phyloP scores from a whole-genome alignment of 495 filamentous ascomycete genomes.

The Neurospora sp. region DNA sequence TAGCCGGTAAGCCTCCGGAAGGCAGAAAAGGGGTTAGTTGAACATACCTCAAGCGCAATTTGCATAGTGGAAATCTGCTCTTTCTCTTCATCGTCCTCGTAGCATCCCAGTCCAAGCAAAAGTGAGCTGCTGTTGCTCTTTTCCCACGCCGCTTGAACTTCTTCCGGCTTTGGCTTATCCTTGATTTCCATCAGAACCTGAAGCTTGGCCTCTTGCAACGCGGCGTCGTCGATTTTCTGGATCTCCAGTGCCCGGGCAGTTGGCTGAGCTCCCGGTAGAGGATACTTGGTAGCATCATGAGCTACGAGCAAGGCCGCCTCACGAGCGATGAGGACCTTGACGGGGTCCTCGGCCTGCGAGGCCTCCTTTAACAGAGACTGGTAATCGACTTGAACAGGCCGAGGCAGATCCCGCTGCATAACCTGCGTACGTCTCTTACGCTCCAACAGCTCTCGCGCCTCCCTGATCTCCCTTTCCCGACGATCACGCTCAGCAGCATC shows the following conservation, averaged over 20 bases:
- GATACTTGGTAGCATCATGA: conserved; percentile 68
- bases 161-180: conserved; percentile 44
- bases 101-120: conserved; percentile 68
- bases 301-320: conserved; percentile 74
- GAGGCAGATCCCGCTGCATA: conserved; percentile 72
- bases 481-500: conserved; percentile 78
- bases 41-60: conserved; percentile 56
- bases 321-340: conserved; percentile 50
- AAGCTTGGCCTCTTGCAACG: conserved; percentile 62
- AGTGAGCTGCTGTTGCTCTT: conserved; percentile 45
- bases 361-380: conserved; percentile 55
- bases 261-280: conserved; percentile 54
- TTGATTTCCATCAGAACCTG: conserved; percentile 67
- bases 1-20: not conserved
- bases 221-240: conserved; percentile 58
- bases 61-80: conserved; percentile 51
- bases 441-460: conserved; percentile 66
- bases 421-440: conserved; percentile 80
- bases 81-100: conserved; percentile 61
- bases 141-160: conserved; percentile 61
- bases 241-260: conserved; percentile 51
- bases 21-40: conserved; percentile 1
- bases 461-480: conserved; percentile 53
- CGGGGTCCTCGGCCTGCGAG: conserved; percentile 22
- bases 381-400: conserved; percentile 64